These are phyloP conservation scores for Shiraia sp. DNA, from an alignment of 2,329 filamentous ascomycete genomes.

Conservation along the genomic window DNA sequence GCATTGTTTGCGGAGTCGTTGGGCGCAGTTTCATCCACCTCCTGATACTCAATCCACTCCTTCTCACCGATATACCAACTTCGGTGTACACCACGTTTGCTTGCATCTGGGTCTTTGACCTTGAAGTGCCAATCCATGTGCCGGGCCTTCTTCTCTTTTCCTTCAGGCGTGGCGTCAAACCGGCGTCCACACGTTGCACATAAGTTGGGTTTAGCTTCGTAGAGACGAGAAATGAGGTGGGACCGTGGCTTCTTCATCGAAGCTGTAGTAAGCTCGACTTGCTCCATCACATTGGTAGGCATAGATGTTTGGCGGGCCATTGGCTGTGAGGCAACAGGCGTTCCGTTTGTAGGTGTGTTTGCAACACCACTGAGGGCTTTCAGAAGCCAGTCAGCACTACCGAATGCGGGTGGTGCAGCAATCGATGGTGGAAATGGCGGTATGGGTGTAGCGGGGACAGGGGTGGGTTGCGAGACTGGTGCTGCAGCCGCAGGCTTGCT, in stretches of 20 bases:
- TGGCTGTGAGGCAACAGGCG: conserved; percentile 28
- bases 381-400: conserved; percentile 37
- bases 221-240: conserved; percentile 72
- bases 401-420: conserved; percentile 16
- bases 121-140: conserved; percentile 99
- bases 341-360: conserved; percentile 29
- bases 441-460: conserved; percentile 18
- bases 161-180: conserved; percentile 76
- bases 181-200: conserved; percentile 91
- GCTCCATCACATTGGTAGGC: conserved; percentile 48
- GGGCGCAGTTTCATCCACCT: conserved; percentile 68
- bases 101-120: conserved; percentile 84
- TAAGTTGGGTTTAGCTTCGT: conserved; percentile 80
- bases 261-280: conserved; percentile 65
- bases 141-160: conserved; percentile 81
- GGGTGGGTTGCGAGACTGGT: conserved; percentile 16
- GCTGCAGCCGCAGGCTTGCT: conserved; percentile 27
- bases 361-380: conserved; percentile 34
- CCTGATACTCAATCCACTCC: conserved; percentile 89
- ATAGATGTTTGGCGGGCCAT: conserved; percentile 34
- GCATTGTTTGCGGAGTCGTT: conserved; percentile 28
- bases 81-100: conserved; percentile 83
- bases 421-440: conserved; percentile 21
- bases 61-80: conserved; percentile 95
- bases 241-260: conserved; percentile 78